These are phyloP conservation scores for Albizia julibrissin DNA, from an alignment of 306 rosid species.

Conservation along the genomic window DNA sequence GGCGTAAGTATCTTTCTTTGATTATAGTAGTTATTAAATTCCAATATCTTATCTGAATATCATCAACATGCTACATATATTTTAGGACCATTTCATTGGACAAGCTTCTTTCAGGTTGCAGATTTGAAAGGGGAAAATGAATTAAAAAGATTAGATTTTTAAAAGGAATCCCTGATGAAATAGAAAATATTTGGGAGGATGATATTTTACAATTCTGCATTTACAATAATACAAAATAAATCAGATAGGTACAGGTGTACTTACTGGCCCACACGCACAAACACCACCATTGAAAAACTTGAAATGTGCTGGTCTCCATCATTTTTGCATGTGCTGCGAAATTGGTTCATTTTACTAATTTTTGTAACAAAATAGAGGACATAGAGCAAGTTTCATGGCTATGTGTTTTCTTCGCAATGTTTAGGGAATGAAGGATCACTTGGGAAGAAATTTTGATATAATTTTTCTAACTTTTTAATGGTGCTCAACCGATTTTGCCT, in stretches of 20 bases:
- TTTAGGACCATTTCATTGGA: not conserved
- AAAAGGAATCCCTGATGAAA: not conserved
- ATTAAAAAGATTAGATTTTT: no score
- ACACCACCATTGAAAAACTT: no score
- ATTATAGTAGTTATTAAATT: slow-evolving; percentile 3
- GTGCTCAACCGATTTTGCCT: not conserved
- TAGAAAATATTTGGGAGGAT: not conserved
- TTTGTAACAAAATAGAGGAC: not conserved
- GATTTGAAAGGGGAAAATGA: not conserved
- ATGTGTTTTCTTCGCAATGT: not conserved
- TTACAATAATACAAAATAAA: no score
- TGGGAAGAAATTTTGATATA: not conserved
- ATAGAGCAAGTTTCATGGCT: not conserved
- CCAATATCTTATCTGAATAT: slow-evolving; percentile 18
- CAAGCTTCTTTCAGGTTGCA: not conserved
- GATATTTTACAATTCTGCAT: no score
- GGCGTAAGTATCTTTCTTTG: no score
- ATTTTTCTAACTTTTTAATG: not conserved
- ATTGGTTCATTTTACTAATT: no score
- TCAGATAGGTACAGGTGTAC: no score
- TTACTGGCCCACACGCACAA: no score
- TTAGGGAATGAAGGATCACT: not conserved
- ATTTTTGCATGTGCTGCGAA: no score
- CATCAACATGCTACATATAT: not conserved
- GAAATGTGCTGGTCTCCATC: no score